A percentile compares a stretch with the other conserved stretches of the same genome.
These are phyloP conservation scores for Thymus mandschuricus DNA, from an alignment of 257 asterid species.

Conservation along the genomic window DNA sequence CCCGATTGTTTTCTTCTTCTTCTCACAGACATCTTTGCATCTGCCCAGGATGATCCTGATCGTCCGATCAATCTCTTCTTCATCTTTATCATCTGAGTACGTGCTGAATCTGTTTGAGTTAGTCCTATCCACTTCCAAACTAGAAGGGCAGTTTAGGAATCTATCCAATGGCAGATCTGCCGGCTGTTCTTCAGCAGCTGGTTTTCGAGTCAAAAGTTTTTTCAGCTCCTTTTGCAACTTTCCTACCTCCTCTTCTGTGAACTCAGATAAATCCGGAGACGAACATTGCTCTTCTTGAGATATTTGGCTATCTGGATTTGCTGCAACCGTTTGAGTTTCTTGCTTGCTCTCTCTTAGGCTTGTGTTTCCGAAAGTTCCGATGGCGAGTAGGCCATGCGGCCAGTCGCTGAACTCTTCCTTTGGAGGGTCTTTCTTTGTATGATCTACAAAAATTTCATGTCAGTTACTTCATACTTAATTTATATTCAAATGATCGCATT, in stretches of 20 bases:
- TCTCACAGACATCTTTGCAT: slow-evolving; percentile 80
- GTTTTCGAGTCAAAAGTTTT: slow-evolving; percentile 61
- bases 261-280: slow-evolving; percentile 75
- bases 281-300: slow-evolving; percentile 49
- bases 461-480: neutral
- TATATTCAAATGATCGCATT: neutral
- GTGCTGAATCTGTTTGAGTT: slow-evolving; percentile 59
- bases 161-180: slow-evolving; percentile 76
- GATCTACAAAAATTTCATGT: slow-evolving; percentile 42
- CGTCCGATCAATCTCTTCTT: slow-evolving; percentile 88
- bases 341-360: slow-evolving; percentile 23
- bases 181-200: slow-evolving; percentile 36
- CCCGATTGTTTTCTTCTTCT: slow-evolving; percentile 56
- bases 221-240: slow-evolving; percentile 67
- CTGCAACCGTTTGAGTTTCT: slow-evolving; percentile 35
- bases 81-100: slow-evolving; percentile 55
- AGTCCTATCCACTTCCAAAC: slow-evolving; percentile 78
- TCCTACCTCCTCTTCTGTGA: slow-evolving; percentile 80
- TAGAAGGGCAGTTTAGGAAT: slow-evolving; percentile 93
- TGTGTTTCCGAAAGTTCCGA: slow-evolving; percentile 81
- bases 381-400: slow-evolving; percentile 73
- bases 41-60: slow-evolving; percentile 83
- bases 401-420: slow-evolving; percentile 73
- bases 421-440: slow-evolving; percentile 43
- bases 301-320: slow-evolving; percentile 33